Base-by-base conservation (phyloP, 2,329 filamentous ascomycete genomes). In the Aureobasidium namibiae region DNA sequence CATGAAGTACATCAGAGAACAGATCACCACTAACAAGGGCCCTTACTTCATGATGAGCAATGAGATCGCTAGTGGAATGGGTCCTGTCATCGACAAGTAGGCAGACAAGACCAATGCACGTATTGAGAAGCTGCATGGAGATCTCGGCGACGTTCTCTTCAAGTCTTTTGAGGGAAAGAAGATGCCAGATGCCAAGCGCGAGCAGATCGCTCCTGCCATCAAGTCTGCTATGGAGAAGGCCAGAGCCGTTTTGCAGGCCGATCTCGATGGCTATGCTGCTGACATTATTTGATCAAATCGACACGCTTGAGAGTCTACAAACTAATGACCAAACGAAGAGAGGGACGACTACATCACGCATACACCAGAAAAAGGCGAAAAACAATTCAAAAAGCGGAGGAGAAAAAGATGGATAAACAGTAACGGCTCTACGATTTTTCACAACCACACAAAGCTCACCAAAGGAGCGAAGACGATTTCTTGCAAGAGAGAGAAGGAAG, bases 111-210 rank as follows among this genome's bases (percentile, higher is more conserved):
- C 21, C 23, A 18, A 2, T 21, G 24, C 21, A 14, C 36, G 33
- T 9, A 41, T 53, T 11, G 16, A 31, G 4, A 24, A 13, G 36
- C n/a, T 53, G 34, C 36, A 39, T 14, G 9, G 13, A 29, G 26
- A 39, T 1, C 24, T 53, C n/a, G 34, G 36, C 14, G 36, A 53
- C 5, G 21, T 21, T 21, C 49, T 53, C 34, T 53, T 21, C 14
- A 41, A 53, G 14, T 53, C 49, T 13, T 53, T 53, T 21, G 24
- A 53, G n/a, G 49, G 49, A 24, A 41, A 39, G 49, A 53, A 41
- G 24, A 53, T 53, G 49, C 41, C 49, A 2, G 49, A 39, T n/a
- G 21, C 36, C 49, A 39, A 36, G 29, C 49, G 49, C 31, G 23
- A 53, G 49, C 14, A 53, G 36, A 41, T 53, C 3, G 49, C 7